These are phyloP conservation scores for Rhododendron molle DNA, from an alignment of 148 eudicot species.

Conservation along the genomic window DNA sequence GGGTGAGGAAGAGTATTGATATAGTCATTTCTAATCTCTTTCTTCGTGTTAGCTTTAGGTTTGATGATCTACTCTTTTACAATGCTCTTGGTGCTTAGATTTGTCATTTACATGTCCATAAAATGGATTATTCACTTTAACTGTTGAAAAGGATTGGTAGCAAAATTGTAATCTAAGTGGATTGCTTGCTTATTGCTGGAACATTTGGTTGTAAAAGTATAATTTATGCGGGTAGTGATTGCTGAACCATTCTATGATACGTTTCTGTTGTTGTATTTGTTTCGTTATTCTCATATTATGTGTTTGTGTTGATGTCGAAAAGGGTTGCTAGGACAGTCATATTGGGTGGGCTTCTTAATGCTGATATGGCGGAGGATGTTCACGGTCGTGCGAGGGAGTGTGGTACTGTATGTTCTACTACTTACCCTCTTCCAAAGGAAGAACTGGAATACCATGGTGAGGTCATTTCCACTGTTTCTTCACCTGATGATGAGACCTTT, in stretches of 20 bases:
- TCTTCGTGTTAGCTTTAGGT: neutral
- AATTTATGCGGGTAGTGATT: neutral
- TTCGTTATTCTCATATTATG: neutral
- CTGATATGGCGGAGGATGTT: slow-evolving; percentile 69
- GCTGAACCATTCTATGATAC: neutral
- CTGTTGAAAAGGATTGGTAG: neutral
- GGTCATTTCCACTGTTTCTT: neutral
- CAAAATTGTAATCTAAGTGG: neutral
- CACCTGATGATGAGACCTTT: neutral
- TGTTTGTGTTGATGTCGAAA: slow-evolving; percentile 17
- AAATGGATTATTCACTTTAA: neutral
- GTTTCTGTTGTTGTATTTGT: neutral
- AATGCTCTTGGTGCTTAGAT: neutral
- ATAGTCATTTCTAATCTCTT: neutral
- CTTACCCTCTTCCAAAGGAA: slow-evolving; percentile 82
- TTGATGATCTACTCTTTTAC: neutral
- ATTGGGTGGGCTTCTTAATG: slow-evolving; percentile 65
- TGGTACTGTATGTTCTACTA: slow-evolving; percentile 62
- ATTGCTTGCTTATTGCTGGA: neutral
- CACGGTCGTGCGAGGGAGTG: slow-evolving; percentile 61
- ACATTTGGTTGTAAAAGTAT: neutral
- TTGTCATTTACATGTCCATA: neutral
- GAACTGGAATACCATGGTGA: slow-evolving; percentile 74
- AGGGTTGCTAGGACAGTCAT: slow-evolving; percentile 96
- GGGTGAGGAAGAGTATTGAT: neutral